A percentile compares a stretch with the other conserved stretches of the same genome.
These are phyloP conservation scores for Trypanosoma theileri DNA, from an alignment of 208 protist genomes.

Conservation along the genomic window DNA sequence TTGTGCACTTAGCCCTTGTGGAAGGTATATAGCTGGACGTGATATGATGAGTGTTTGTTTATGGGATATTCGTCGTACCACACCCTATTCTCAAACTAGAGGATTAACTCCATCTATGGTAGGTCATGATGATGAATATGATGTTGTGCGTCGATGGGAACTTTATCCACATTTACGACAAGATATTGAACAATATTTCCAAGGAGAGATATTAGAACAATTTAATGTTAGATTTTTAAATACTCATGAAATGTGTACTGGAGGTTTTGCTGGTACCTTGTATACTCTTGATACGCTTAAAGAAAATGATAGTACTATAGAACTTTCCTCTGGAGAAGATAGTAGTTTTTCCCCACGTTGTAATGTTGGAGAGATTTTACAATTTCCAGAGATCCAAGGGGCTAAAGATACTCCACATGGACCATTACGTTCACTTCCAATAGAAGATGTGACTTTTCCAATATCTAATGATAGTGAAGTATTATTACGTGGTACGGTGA, in stretches of 20 bases:
- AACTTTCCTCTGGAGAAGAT: not conserved
- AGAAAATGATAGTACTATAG: not conserved
- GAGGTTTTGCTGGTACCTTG: conserved; percentile 67
- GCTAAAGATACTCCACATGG: conserved; percentile 31
- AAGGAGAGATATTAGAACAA: conserved; percentile 63
- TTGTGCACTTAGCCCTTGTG: conserved; percentile 83
- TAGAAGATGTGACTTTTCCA: conserved; percentile 39
- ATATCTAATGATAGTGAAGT: conserved; percentile 2
- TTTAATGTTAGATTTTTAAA: conserved; percentile 82
- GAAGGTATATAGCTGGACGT: conserved; percentile 73
- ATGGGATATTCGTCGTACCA: conserved; percentile 75
- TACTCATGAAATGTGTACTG: conserved; percentile 55
- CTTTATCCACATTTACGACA: conserved; percentile 66
- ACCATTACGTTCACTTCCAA: conserved; percentile 40
- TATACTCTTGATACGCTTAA: conserved; percentile 66
- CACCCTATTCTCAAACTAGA: conserved; percentile 12
- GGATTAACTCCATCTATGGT: conserved; percentile 2
- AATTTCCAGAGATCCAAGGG: conserved; percentile 49
- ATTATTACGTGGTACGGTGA: conserved; percentile 10
- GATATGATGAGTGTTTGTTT: conserved; percentile 82
- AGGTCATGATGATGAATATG: conserved; percentile 22
- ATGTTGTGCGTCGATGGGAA: conserved; percentile 66
- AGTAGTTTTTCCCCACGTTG: not conserved
- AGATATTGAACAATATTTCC: conserved; percentile 67
- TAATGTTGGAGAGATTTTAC: conserved; percentile 39